Evolutionary conservation across 108 stramenopile species (phyloP), one percentile per base, ranked within the genome.

Genomic region (Cyclotella choctawhatcheeana): DNA sequence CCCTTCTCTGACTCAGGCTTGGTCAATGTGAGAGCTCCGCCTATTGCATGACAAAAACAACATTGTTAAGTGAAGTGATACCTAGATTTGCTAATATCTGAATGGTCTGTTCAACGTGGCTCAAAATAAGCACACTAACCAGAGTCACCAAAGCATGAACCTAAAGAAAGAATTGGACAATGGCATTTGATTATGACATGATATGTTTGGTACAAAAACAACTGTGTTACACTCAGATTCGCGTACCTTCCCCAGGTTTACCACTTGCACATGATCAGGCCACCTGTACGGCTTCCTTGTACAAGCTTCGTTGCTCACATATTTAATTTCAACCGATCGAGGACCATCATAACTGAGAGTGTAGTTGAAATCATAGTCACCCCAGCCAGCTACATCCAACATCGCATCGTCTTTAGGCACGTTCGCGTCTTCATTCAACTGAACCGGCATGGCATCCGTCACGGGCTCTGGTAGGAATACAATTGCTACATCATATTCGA

Each of bases 311-410:
- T 44, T 60, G 37, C 20, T 12, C 10, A 60, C 37, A 44, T 60
- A 40, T 3, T 37, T 30, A 37, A 44, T 5, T 16, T 13, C 43
- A 2, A 43, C 59, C 12, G 59, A n/a, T 8, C 20, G 16, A 3
- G 55, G 55, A 12, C 27, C 55, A 12, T 2, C 0, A 10, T 0
- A 0, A 31, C n/a, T 56, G 10, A 30, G 29, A 13, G 1, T n/a
- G n/a, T n/a, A n/a, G n/a, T n/a, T n/a, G n/a, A n/a, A n/a, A n/a
- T n/a, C n/a, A n/a, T n/a, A n/a, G n/a, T n/a, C n/a, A 2, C 59
- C 59, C 59, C 59, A 60, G 5, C 59, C 59, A 44, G 37, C 59
- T 22, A 43, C 59, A 40, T 60, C 59, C 37, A 60, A 40, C 24
- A 16, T 35, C 6, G 13, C 59, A 3, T 40, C 59, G 43, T 21